Evolutionary conservation across 75 land plant genomes (phyloP).

Genomic region (Pinus taeda): DNA sequence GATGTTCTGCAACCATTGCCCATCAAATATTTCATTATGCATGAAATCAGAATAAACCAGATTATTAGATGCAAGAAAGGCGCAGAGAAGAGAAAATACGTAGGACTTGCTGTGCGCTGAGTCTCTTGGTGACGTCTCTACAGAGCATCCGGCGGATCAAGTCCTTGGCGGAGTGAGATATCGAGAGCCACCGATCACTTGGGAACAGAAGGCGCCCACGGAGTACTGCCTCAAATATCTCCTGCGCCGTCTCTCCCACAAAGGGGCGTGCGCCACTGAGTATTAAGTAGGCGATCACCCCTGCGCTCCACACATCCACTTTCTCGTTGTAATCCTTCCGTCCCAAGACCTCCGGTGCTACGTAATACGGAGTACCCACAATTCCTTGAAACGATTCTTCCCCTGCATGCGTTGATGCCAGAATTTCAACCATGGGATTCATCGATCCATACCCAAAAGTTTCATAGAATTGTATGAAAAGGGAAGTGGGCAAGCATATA

Average conservation of each 20-base stretch:
- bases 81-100: slow-evolving; percentile 1
- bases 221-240: slow-evolving; percentile 58
- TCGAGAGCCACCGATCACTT: slow-evolving; percentile 31
- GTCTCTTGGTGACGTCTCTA: slow-evolving; percentile 38
- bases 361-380: slow-evolving; percentile 64
- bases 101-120: slow-evolving; percentile 63
- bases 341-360: background rate
- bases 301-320: slow-evolving; percentile 81
- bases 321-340: slow-evolving; percentile 60
- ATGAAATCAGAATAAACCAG: no score
- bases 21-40: no score
- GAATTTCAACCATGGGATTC: no score
- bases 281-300: slow-evolving; percentile 61
- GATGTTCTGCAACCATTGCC: no score
- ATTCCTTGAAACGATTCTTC: slow-evolving; percentile 28
- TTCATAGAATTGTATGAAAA: background rate
- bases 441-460: no score
- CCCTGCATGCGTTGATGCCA: background rate
- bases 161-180: slow-evolving; percentile 57
- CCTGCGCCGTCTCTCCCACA: slow-evolving; percentile 50
- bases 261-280: slow-evolving; percentile 63
- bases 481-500: background rate
- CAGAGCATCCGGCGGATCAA: slow-evolving; percentile 64
- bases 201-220: slow-evolving; percentile 63
- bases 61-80: background rate